These are phyloP conservation scores for Heterobasidion occidentale DNA, from an alignment of 1,284 basidiomycete species.

Conservation along the genomic window DNA sequence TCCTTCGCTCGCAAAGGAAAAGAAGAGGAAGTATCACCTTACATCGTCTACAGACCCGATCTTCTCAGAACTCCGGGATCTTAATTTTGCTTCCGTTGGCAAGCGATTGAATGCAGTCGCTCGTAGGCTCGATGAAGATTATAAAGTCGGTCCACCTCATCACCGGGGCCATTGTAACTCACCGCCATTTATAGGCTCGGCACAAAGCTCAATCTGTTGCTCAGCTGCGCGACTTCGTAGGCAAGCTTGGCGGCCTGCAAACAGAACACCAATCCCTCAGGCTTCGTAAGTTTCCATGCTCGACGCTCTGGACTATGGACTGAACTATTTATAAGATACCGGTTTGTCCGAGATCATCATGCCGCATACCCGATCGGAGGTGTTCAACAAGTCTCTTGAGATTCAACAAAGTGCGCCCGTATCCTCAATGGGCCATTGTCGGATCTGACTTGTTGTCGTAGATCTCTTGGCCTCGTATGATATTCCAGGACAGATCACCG, in stretches of 20 bases:
- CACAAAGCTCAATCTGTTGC: conserved; percentile 86
- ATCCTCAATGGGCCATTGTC: neutral
- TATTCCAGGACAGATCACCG: conserved; percentile 62
- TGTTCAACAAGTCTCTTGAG: conserved; percentile 90
- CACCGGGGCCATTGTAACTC: neutral
- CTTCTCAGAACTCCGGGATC: conserved; percentile 78
- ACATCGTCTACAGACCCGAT: conserved; percentile 76
- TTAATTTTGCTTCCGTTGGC: conserved; percentile 94
- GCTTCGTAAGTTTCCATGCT: conserved; percentile 55
- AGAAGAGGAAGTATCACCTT: conserved; percentile 84
- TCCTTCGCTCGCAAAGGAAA: conserved; percentile 56
- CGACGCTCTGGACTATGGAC: neutral
- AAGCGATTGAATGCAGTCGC: conserved; percentile 79
- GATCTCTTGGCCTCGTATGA: conserved; percentile 91
- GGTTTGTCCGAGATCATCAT: conserved; percentile 89
- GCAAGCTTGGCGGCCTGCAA: conserved; percentile 87
- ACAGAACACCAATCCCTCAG: conserved; percentile 85
- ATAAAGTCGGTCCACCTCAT: conserved; percentile 51
- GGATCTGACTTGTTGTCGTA: conserved; percentile 22
- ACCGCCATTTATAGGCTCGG: conserved; percentile 37
- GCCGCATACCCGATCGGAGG: conserved; percentile 77
- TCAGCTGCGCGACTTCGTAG: conserved; percentile 93
- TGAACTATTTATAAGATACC: conserved; percentile 58
- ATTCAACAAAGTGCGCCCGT: conserved; percentile 82
- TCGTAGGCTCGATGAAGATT: conserved; percentile 83